phyloP scores from a whole-genome alignment of 139 green algal species.

The Tetraselmis striata region DNA sequence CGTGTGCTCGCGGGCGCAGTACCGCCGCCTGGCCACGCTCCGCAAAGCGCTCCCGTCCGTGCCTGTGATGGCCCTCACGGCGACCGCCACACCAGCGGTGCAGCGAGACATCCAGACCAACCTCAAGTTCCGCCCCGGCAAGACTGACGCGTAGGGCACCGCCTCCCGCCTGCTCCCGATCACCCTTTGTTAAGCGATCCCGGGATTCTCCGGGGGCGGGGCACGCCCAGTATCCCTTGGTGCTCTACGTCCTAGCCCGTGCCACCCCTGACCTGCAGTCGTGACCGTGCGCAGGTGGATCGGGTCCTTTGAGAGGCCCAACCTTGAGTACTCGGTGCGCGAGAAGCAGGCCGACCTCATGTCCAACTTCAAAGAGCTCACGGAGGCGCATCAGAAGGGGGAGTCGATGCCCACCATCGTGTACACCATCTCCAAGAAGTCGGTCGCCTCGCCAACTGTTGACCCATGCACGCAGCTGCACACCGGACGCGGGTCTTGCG shows the following conservation, averaged over 20 bases:
- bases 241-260: too few species aligned
- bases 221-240: too few species aligned
- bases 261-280: too few species aligned
- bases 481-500: too few species aligned
- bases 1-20: too few species aligned
- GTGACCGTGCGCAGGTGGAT: too few species aligned
- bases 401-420: not conserved
- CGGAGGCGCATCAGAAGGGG: not conserved
- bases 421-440: not conserved
- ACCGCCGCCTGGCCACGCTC: constrained; percentile 38
- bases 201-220: too few species aligned
- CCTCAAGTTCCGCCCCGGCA: not conserved
- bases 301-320: not conserved
- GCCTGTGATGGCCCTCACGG: constrained; percentile 26
- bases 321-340: not conserved
- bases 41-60: constrained; percentile 37
- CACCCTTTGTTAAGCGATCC: too few species aligned
- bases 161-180: too few species aligned
- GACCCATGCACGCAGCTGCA: too few species aligned
- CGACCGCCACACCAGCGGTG: not conserved
- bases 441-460: too few species aligned
- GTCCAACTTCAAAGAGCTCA: not conserved
- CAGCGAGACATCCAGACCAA: not conserved
- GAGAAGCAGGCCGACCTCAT: not conserved
- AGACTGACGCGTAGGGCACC: too few species aligned